phyloP scores from a whole-genome alignment of 2,329 filamentous ascomycete genomes.

The Beauveria varroae region DNA sequence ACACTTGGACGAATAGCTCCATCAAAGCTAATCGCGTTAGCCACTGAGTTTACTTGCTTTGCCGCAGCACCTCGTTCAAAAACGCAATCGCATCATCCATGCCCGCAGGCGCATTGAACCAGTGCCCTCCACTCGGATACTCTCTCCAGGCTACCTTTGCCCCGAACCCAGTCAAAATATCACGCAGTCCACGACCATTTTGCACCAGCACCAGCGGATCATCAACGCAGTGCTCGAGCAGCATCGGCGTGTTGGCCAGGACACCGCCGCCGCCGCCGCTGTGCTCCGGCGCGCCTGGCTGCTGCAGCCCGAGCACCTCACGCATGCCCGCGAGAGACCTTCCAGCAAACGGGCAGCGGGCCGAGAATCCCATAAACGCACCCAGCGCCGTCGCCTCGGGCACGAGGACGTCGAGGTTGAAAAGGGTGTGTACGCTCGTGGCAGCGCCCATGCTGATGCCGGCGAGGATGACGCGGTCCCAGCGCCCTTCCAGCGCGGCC shows the following conservation, averaged over 20 bases:
- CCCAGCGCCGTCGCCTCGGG: slow-evolving; percentile 13
- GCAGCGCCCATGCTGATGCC: slow-evolving; percentile 41
- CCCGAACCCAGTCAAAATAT: slow-evolving; percentile 29
- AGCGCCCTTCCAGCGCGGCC: slow-evolving; percentile 25
- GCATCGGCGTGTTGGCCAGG: slow-evolving; percentile 34
- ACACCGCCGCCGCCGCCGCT: slow-evolving; percentile 14
- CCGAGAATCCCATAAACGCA: slow-evolving; percentile 32
- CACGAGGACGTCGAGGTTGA: slow-evolving; percentile 25
- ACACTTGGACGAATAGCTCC: too few species aligned
- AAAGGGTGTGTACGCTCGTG: slow-evolving; percentile 29
- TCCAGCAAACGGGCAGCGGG: slow-evolving; percentile 28
- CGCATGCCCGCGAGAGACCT: slow-evolving; percentile 24
- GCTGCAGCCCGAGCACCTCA: slow-evolving; percentile 21
- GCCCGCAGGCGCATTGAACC: slow-evolving; percentile 35
- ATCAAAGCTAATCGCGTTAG: too few species aligned
- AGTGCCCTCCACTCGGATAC: slow-evolving; percentile 36
- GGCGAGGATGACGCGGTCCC: slow-evolving; percentile 33
- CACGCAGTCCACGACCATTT: slow-evolving; percentile 27
- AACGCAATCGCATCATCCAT: slow-evolving; percentile 34
- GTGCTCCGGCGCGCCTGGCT: slow-evolving; percentile 16
- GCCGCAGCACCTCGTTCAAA: slow-evolving; percentile 14
- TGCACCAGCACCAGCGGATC: slow-evolving; percentile 33
- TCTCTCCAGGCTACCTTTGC: slow-evolving; percentile 32
- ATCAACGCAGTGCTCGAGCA: slow-evolving; percentile 38
- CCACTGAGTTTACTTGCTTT: not conserved